These are phyloP conservation scores for Avicennia marina DNA, from an alignment of 257 asterid genomes.

Conservation along the genomic window DNA sequence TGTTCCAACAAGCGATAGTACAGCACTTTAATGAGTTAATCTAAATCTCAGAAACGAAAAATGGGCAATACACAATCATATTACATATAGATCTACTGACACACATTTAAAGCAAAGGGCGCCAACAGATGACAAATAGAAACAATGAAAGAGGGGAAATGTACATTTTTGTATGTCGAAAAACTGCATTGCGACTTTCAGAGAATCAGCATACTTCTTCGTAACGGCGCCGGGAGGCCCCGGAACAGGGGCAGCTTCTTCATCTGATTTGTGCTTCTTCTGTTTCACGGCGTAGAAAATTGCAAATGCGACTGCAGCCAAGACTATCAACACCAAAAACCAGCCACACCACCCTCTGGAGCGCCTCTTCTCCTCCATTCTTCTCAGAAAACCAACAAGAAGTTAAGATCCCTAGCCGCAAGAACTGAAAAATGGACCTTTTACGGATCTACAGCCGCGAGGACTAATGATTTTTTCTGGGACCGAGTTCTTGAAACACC, in stretches of 20 bases:
- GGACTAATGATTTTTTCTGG: no score
- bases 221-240: conserved; percentile 45
- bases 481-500: no score
- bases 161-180: conserved; percentile 82
- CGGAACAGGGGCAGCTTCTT: conserved; percentile 49
- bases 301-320: conserved; percentile 38
- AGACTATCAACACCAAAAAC: conserved; percentile 37
- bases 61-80: no score
- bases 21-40: no score
- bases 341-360: conserved; percentile 61
- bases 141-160: neutral
- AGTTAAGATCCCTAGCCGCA: no score
- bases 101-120: neutral
- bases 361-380: conserved; percentile 45
- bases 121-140: neutral
- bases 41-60: neutral
- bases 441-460: no score
- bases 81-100: neutral
- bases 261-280: conserved; percentile 15
- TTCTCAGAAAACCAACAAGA: neutral
- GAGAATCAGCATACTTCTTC: conserved; percentile 65
- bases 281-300: conserved; percentile 29
- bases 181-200: conserved; percentile 67
- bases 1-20: no score
- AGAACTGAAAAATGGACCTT: no score